Evolutionary conservation across 2,329 filamentous ascomycete species (phyloP), one percentile per base, ranked within the genome.

Genomic region (Colletotrichum abscissum): DNA sequence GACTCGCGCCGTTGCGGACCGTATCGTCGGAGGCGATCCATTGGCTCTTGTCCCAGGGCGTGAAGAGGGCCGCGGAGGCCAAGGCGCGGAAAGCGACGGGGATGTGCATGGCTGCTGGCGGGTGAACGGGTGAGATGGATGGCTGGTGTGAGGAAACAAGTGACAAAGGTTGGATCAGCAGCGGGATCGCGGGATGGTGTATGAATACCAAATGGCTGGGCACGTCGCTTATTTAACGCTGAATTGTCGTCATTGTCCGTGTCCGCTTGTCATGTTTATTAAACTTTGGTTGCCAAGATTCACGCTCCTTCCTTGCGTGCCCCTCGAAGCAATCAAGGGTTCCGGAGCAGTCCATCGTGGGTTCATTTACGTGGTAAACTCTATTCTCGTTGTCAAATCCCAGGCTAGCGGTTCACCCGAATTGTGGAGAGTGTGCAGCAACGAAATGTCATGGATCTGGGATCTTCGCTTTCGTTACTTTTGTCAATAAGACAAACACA

Each of bases 1-100:
- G 81, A 74, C 92, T 94, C 73, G 87, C 87, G 63, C 94, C 94
- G 73, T 93, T 93, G 60, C 94, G 90, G 26, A 96, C 93, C n/a
- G 91, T 87, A 82, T 96, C 94, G 81, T 95, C 93, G 67, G 90
- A 91, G 7, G 90, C 85, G 7, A 88, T 91, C 93, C 93, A 96
- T 75, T 90, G 86, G 60, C 83, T 80, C 1, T 85, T 78, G 24
- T 85, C 81, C 92, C 92, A 94, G 26, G 85, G 84, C 72, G 90
- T 92, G 79, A 76, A 76, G 16, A 76, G 69, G 3, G 60, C 55
- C 22, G 60, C 56, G 3, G 70, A 65, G 14, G 70, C 42, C 35
- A 70, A 9, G 7, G 67, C 42, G 33, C 67, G 70, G 24, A 70
- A 26, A 9, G 49, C 14, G n/a, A 64, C 14, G 3, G 67, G 70